Percentiles rank a stretch among this genome's conserved stretches.
Conservation (phyloP, 1,139 yeast genomes). For the Lodderomyces margitis region DNA sequence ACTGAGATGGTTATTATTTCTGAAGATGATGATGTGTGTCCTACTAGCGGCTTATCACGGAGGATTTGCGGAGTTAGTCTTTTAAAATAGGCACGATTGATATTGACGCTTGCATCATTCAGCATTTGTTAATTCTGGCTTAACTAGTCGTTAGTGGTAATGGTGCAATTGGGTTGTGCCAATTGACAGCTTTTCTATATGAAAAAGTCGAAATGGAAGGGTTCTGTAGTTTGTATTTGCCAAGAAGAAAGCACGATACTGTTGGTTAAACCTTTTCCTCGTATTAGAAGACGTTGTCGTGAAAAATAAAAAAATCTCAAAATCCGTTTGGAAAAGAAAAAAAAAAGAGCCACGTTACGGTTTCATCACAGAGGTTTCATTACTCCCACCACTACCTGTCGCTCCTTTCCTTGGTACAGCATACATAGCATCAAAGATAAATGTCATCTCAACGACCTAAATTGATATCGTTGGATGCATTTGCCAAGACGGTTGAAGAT, state of each 20-base stretch:
- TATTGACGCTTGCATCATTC: neutral
- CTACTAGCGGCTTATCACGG: slow-evolving; percentile 29
- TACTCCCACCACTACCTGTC: neutral
- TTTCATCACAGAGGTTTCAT: neutral
- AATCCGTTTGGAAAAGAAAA: slow-evolving; percentile 3
- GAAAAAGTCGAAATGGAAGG: too few relatives aligned
- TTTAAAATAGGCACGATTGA: slow-evolving; percentile 23
- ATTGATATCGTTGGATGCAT: slow-evolving; percentile 77
- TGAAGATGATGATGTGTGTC: slow-evolving; percentile 22
- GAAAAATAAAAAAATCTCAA: neutral
- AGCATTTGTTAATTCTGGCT: too few relatives aligned
- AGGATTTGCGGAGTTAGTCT: slow-evolving; percentile 22
- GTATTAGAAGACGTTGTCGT: too few relatives aligned
- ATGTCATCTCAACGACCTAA: slow-evolving; percentile 40
- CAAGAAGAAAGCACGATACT: too few relatives aligned
- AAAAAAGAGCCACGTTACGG: slow-evolving; percentile 1
- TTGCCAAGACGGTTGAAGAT: slow-evolving; percentile 92
- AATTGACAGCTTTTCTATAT: too few relatives aligned
- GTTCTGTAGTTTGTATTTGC: too few relatives aligned
- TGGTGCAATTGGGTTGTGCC: too few relatives aligned
- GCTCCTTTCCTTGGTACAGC: neutral
- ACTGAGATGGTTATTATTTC: slow-evolving; percentile 33
- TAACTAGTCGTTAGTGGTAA: too few relatives aligned
- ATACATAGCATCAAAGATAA: neutral
- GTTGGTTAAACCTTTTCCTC: too few relatives aligned